These are phyloP conservation scores for Tetrahymena thermophila DNA, from an alignment of 73 alveolate species.

Conservation along the genomic window DNA sequence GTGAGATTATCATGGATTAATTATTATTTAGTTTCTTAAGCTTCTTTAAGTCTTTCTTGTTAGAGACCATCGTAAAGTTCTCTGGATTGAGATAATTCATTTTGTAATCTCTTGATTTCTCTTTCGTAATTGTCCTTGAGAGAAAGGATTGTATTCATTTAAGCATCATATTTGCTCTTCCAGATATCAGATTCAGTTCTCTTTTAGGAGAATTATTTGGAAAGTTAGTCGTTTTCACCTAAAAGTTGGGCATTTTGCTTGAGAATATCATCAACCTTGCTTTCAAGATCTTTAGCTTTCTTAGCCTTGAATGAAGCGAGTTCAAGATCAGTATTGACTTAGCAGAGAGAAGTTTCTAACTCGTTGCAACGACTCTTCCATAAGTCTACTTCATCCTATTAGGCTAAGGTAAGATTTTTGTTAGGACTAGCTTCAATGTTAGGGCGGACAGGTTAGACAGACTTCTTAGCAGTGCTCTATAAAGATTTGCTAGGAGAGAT, in stretches of 20 bases:
- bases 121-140: neutral
- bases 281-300: neutral
- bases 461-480: neutral
- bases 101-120: constrained; percentile 1
- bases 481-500: neutral
- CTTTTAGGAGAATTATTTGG: neutral
- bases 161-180: neutral
- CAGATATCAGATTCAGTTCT: neutral
- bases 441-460: neutral
- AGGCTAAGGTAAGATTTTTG: neutral
- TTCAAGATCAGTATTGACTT: neutral
- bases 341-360: neutral
- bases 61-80: neutral
- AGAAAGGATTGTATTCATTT: neutral
- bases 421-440: neutral
- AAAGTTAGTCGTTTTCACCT: neutral
- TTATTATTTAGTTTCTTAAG: neutral
- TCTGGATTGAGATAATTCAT: neutral
- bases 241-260: neutral
- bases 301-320: neutral
- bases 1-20: neutral
- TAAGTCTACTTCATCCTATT: neutral
- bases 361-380: neutral
- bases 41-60: neutral
- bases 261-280: neutral